Conservation (phyloP, 768 basidiomycete species). For the Trametes cingulata region DNA sequence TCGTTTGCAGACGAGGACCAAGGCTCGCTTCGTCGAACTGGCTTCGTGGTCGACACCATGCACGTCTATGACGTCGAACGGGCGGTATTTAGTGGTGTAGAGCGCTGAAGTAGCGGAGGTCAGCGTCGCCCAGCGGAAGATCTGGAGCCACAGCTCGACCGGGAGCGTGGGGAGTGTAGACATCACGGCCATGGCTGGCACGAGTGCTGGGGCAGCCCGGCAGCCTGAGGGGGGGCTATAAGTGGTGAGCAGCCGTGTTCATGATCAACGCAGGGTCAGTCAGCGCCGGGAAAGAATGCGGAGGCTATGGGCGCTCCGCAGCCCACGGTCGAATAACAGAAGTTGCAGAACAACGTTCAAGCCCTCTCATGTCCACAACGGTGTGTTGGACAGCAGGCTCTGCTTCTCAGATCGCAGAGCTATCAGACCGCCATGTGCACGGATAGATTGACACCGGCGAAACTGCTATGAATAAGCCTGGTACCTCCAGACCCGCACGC, state of each 20-base stretch:
- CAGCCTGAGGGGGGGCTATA: not conserved
- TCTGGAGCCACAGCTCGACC: slow-evolving; percentile 30
- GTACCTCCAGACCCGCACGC: slow-evolving; percentile 27
- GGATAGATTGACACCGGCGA: not conserved
- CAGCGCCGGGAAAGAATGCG: not conserved
- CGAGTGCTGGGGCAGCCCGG: not conserved
- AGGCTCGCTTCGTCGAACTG: slow-evolving; percentile 39
- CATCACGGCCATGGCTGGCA: not conserved
- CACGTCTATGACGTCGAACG: slow-evolving; percentile 43
- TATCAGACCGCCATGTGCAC: not conserved
- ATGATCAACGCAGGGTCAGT: too few species aligned
- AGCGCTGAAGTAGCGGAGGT: slow-evolving; percentile 40
- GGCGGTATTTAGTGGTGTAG: slow-evolving; percentile 40
- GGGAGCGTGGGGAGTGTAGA: slow-evolving; percentile 15
- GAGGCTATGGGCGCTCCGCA: not conserved
- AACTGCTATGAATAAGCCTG: not conserved
- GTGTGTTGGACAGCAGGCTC: too few species aligned
- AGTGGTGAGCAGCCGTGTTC: not conserved
- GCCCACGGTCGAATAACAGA: not conserved
- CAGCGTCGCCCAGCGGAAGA: slow-evolving; percentile 31
- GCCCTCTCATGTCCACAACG: too few species aligned
- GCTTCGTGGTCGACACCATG: slow-evolving; percentile 30
- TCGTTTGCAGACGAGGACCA: slow-evolving; percentile 56
- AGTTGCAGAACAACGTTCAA: too few species aligned
- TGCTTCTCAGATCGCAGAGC: too few species aligned